Conservation (phyloP, 208 protist species). For the Naegleria fowleri region DNA sequence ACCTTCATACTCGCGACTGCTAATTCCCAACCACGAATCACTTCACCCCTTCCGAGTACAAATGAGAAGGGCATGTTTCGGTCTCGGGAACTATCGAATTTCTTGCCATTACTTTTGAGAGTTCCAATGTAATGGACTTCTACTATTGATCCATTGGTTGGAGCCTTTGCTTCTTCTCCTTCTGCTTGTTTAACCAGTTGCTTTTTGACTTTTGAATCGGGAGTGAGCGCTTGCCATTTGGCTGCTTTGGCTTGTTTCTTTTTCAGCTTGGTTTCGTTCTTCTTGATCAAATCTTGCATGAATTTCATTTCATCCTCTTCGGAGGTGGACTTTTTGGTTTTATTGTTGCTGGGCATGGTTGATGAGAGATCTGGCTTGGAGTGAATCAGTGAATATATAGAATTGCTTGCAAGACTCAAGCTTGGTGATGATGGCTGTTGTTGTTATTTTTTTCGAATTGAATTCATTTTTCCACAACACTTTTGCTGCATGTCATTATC, state of each 20-base stretch:
- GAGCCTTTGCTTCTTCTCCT: not conserved
- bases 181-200: not conserved
- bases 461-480: too few relatives aligned
- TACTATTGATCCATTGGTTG: not conserved
- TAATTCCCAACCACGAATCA: not conserved
- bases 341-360: not conserved
- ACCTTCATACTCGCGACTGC: not conserved
- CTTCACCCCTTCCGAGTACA: not conserved
- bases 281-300: not conserved
- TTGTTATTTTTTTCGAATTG: too few relatives aligned
- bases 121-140: constrained; percentile 7
- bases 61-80: not conserved
- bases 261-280: not conserved
- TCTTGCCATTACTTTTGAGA: not conserved
- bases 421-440: too few relatives aligned
- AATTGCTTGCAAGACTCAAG: too few relatives aligned
- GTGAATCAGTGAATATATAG: too few relatives aligned
- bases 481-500: too few relatives aligned
- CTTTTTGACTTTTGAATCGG: not conserved
- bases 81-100: not conserved
- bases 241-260: not conserved
- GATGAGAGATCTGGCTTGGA: too few relatives aligned
- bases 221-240: not conserved
- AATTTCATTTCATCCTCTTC: not conserved
- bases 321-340: not conserved